Base-by-base conservation (phyloP, 2,329 filamentous ascomycete genomes). In the Claviceps sorghi region DNA sequence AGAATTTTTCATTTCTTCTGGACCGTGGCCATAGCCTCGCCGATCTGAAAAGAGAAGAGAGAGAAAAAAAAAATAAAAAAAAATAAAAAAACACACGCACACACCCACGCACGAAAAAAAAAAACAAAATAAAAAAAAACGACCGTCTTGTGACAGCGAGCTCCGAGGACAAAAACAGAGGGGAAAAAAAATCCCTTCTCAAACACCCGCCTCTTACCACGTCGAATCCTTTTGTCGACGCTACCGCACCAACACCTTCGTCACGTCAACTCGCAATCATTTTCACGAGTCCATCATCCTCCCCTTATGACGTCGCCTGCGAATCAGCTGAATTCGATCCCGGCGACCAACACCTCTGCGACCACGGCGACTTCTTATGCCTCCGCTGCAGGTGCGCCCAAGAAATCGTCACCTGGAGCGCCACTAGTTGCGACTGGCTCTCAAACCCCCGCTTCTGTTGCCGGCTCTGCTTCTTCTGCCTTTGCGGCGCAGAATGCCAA, bases 361-460 rank as follows among this genome's bases (percentile, higher is more conserved):
- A 72, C 76, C 65, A 73, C 77, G 67, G 73, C 77, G 68, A 65
- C 71, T 67, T 83, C 80, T 66, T 83, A 83, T 79, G 80, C 80
- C 73, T 82, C 79, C 62, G 79, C 80, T 72, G 80, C 75, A 67
- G 73, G 77, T 72, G 74, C 76, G 69, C 71, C 73, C 59, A 81
- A 81, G 74, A 82, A 83, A 75, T 70, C 72, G 66, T 70, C 75
- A 65, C 69, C 74, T 64, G 72, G 77, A 68, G 75, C 77, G 69
- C 77, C 79, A 65, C 66, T 79, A 69, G 75, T 78, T 67, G 78
- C 77, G 68, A 74, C 77, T 66, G 76, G 77, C 66, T 76, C 78
- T 58, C 60, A 67, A 55, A 58, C 72, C 59, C 74, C 77, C 56
- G 71, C 77, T 66, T 77, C 77, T 66, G 78, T 77, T 65, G 72